phyloP scores from a whole-genome alignment of 2,329 filamentous ascomycete genomes.

The Colletotrichum sp. region DNA sequence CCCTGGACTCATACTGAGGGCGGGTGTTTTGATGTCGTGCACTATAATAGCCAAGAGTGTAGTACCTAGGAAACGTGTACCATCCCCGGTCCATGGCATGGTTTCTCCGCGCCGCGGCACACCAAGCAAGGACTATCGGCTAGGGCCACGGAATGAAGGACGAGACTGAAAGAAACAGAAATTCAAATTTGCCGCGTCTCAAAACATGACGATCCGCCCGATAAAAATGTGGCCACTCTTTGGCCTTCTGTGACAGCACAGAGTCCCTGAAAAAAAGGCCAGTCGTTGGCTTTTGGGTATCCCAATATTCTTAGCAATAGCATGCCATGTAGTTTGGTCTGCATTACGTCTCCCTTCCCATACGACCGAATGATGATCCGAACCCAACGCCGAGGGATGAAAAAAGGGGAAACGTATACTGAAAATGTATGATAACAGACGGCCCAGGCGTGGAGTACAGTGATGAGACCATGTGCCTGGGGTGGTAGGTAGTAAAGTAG shows the following conservation, averaged over 20 bases:
- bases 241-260: not conserved
- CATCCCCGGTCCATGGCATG: not conserved
- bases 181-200: not conserved
- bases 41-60: not conserved
- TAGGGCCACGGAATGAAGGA: not conserved
- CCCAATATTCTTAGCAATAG: slow-evolving; percentile 6
- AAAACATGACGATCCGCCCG: not conserved
- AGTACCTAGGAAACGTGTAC: not conserved
- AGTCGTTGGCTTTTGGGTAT: slow-evolving; percentile 19
- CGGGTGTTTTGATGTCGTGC: not conserved
- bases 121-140: not conserved
- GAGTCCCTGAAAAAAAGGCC: slow-evolving; percentile 1
- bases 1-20: not conserved
- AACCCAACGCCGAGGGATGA: slow-evolving; percentile 18
- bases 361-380: slow-evolving; percentile 12
- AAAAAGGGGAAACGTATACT: slow-evolving; percentile 9
- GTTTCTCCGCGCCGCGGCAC: not conserved
- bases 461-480: not conserved
- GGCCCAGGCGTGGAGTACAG: not conserved
- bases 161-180: not conserved
- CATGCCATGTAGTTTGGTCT: slow-evolving; percentile 4
- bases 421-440: not conserved
- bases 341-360: slow-evolving; percentile 1
- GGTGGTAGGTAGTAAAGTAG: not conserved
- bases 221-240: not conserved